Evolutionary conservation across 768 basidiomycete species (phyloP).

Genomic region (Cantharellus cinnabarinus): DNA sequence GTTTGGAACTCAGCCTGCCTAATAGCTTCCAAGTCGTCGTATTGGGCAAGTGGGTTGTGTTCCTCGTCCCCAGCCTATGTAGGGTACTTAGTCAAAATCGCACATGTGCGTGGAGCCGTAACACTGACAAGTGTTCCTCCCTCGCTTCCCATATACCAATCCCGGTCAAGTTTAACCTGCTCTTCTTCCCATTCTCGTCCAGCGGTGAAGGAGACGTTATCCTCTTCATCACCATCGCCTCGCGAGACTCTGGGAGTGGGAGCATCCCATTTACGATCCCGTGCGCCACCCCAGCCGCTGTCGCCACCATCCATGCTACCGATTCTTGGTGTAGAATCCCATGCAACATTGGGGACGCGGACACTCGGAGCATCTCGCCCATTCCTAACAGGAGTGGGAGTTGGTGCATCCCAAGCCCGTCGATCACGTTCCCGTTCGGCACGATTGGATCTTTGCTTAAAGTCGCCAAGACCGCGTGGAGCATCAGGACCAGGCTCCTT

Average conservation of each 20-base stretch:
- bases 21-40: conserved; percentile 56
- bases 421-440: conserved; percentile 31
- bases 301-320: conserved; percentile 24
- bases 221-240: conserved; percentile 30
- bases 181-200: conserved; percentile 95
- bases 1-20: conserved; percentile 58
- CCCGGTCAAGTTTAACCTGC: conserved; percentile 73
- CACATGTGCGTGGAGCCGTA: background rate
- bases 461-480: conserved; percentile 74
- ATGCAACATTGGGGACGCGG: conserved; percentile 76
- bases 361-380: conserved; percentile 56
- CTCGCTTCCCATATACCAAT: conserved; percentile 91
- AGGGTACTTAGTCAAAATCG: conserved; percentile 16
- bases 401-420: conserved; percentile 17
- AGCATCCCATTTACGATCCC: conserved; percentile 51
- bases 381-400: background rate
- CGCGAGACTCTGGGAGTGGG: conserved; percentile 55
- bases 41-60: conserved; percentile 81
- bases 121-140: conserved; percentile 48
- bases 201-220: conserved; percentile 45
- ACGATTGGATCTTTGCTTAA: conserved; percentile 78
- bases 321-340: conserved; percentile 79
- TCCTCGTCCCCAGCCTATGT: conserved; percentile 43
- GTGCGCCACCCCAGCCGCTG: conserved; percentile 38
- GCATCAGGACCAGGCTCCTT: conserved; percentile 35